Percentiles rank a stretch among this genome's conserved stretches.
Evolutionary conservation across 1,139 yeast genomes (phyloP).

Genomic region (Groenewaldozyma auringiensis): DNA sequence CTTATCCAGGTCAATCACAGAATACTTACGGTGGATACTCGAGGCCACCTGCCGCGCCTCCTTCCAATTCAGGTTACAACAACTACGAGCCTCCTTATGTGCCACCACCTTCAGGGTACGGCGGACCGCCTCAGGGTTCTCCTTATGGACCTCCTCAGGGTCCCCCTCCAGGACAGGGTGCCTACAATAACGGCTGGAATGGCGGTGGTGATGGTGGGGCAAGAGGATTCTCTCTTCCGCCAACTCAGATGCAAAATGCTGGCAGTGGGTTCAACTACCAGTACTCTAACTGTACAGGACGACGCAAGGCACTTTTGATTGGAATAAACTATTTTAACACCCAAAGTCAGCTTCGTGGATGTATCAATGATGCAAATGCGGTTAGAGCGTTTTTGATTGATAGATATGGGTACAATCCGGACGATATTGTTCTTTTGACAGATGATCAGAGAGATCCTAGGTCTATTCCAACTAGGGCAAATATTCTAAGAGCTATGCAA

Average conservation of each 20-base stretch:
- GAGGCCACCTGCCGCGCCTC: constrained; percentile 19
- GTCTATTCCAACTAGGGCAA: constrained; percentile 65
- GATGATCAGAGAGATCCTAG: constrained; percentile 62
- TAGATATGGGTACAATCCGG: constrained; percentile 58
- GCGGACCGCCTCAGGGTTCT: neutral
- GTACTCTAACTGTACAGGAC: constrained; percentile 71
- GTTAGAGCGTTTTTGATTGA: constrained; percentile 34
- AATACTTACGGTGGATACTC: constrained; percentile 21
- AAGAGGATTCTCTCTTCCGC: constrained; percentile 23
- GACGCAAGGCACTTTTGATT: constrained; percentile 70
- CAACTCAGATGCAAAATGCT: constrained; percentile 33
- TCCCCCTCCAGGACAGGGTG: constrained; percentile 26
- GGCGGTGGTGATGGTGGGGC: constrained; percentile 3
- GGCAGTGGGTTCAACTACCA: constrained; percentile 39
- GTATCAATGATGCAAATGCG: constrained; percentile 56
- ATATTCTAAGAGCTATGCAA: constrained; percentile 79
- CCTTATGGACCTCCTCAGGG: constrained; percentile 25
- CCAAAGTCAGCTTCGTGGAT: constrained; percentile 66
- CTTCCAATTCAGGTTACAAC: constrained; percentile 10
- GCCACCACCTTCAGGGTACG: constrained; percentile 21
- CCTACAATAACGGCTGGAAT: constrained; percentile 6
- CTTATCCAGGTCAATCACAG: constrained; percentile 26
- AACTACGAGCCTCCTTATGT: constrained; percentile 19
- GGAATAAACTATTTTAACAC: constrained; percentile 85
- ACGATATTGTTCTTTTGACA: constrained; percentile 78